Base-by-base conservation (phyloP, 164 flowering plant species). In the Nymphaea colorata region DNA sequence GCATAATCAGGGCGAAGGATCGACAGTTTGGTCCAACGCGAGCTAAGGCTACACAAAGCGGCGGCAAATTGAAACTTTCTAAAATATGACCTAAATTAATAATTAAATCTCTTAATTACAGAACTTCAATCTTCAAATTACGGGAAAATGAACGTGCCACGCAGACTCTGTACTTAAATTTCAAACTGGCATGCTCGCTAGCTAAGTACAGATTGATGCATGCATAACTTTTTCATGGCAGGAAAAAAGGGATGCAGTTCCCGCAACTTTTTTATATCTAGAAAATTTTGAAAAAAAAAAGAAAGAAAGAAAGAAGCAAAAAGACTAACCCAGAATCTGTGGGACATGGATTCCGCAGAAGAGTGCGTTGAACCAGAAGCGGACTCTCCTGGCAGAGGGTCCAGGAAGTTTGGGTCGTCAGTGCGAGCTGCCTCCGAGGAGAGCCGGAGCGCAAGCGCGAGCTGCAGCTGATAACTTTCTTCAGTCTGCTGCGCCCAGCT, bases 401-500 rank as follows among this genome's bases (percentile, higher is more conserved):
- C 93, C 86, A 94, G 76, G 71, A 91, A 86, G 79, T 90, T 91
- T 3, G 99, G 96, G 76, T 94, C 98, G 69, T 94, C 95, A 2
- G 94, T 90, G 69, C 94, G 84, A 15, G 90, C 79, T 17, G 99
- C 98, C 36, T 91, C 98, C 6, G 87, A 78, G 0, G 97, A 91
- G 6, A 94, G 83, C 68, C 97, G 70, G 62, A 94, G 75, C 42
- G 97, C 99, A 76, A 94, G 71, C 8, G 96, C 96, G 75, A 91
- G 63, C 86, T 91, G 98, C 79, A 94, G 73, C 72, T 91, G 98
- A 44, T 94, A 94, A 70, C 96, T 92, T 84, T 94, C 99, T 81
- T 88, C 96, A 67, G 96, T 91, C 77, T 91, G 99, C 83, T 86
- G 99, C 53, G 99, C 98, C 98, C 96, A 91, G 73, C 90, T 94